These are phyloP conservation scores for Metschnikowia koreensis DNA, from an alignment of 805 yeast species.

Conservation along the genomic window DNA sequence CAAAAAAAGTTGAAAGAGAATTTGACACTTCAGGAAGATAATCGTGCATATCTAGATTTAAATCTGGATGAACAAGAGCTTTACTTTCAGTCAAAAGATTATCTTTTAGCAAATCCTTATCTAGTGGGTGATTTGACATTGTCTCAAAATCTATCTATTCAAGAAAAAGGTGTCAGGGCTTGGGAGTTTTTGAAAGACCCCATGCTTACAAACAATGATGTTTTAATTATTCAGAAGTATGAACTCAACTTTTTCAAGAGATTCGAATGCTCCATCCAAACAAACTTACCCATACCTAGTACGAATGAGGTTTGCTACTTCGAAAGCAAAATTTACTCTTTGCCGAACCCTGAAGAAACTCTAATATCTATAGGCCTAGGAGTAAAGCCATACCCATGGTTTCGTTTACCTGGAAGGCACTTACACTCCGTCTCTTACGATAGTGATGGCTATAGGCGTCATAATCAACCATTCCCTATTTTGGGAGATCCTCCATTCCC, in stretches of 20 bases:
- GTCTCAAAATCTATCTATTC: constrained; percentile 64
- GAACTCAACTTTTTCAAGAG: constrained; percentile 59
- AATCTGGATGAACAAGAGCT: constrained; percentile 68
- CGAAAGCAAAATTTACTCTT: constrained; percentile 79
- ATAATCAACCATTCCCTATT: constrained; percentile 68
- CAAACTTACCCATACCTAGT: constrained; percentile 83
- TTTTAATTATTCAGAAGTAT: constrained; percentile 61
- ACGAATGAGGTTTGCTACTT: constrained; percentile 84
- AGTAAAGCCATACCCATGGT: constrained; percentile 88
- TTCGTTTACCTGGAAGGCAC: constrained; percentile 90
- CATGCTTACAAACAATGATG: constrained; percentile 53
- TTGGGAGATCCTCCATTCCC: constrained; percentile 56
- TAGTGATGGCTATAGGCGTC: constrained; percentile 75
- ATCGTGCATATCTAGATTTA: constrained; percentile 38
- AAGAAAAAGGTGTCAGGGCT: constrained; percentile 85
- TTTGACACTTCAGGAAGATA: constrained; percentile 15
- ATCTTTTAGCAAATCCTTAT: constrained; percentile 32
- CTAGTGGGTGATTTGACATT: constrained; percentile 45
- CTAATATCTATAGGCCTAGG: constrained; percentile 74
- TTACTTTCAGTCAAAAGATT: constrained; percentile 64
- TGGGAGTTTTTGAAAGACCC: constrained; percentile 77
- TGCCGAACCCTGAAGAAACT: constrained; percentile 55
- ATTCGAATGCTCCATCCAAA: constrained; percentile 64
- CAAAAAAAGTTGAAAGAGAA: constrained; percentile 4
- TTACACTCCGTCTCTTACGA: constrained; percentile 84